A percentile compares a stretch with the other conserved stretches of the same genome.
Evolutionary conservation across 1,139 yeast genomes (phyloP).

Genomic region (Arxiozyma heterogenica): DNA sequence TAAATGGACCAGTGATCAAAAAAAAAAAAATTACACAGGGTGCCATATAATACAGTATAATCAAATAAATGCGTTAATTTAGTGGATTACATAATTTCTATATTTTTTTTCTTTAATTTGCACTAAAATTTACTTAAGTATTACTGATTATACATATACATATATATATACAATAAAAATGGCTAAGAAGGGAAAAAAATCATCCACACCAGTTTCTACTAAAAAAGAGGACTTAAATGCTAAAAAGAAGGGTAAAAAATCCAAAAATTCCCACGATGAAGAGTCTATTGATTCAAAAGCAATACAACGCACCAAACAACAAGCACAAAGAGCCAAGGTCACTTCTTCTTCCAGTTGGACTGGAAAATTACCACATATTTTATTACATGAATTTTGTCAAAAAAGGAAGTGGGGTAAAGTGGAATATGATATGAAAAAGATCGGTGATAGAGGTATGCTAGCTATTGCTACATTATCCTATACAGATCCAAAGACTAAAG

Average conservation of each 20-base stretch:
- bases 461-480: slow-evolving; percentile 57
- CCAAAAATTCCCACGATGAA: slow-evolving; percentile 12
- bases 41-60: background rate
- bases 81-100: too few relatives aligned
- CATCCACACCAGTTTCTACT: slow-evolving; percentile 4
- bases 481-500: slow-evolving; percentile 76
- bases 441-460: slow-evolving; percentile 45
- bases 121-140: background rate
- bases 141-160: too few relatives aligned
- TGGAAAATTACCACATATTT: slow-evolving; percentile 83
- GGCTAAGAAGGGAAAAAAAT: slow-evolving; percentile 16
- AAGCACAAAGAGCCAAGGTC: slow-evolving; percentile 36
- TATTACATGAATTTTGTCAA: slow-evolving; percentile 82
- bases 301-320: slow-evolving; percentile 18
- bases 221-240: slow-evolving; percentile 4
- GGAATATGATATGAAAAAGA: slow-evolving; percentile 55
- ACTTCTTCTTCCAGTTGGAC: slow-evolving; percentile 73
- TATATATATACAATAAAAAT: background rate
- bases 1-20: background rate
- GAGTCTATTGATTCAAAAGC: slow-evolving; percentile 9
- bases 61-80: background rate
- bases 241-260: slow-evolving; percentile 18
- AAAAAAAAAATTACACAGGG: background rate
- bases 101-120: background rate
- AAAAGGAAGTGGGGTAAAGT: slow-evolving; percentile 86